These are phyloP conservation scores for Phytophthora citricola DNA, from an alignment of 352 stramenopile genomes.

Conservation along the genomic window DNA sequence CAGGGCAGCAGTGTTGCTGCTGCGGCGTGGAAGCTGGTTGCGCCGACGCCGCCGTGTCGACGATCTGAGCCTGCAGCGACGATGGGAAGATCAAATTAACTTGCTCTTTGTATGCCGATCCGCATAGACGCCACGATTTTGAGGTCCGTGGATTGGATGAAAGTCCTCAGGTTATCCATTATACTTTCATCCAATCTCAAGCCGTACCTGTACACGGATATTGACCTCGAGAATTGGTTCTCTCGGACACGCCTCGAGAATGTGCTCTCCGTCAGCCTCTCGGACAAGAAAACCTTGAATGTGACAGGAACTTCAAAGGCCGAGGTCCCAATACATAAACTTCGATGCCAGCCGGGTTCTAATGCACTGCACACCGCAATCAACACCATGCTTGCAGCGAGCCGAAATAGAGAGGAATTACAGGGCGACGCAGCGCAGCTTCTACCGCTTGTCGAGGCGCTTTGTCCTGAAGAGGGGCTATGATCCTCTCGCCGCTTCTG, in stretches of 20 bases:
- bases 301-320: too few species aligned
- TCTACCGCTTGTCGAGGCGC: slow-evolving; percentile 41
- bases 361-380: slow-evolving; percentile 31
- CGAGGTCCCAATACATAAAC: slow-evolving; percentile 13
- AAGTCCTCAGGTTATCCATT: slow-evolving; percentile 25
- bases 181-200: slow-evolving; percentile 22
- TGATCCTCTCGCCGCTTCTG: slow-evolving; percentile 30
- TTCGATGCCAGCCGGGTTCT: slow-evolving; percentile 26
- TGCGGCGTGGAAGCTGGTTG: too few species aligned
- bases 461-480: slow-evolving; percentile 29
- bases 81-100: slow-evolving; percentile 32
- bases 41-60: background rate
- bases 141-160: slow-evolving; percentile 14
- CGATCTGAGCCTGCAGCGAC: slow-evolving; percentile 6
- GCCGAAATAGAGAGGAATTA: slow-evolving; percentile 24
- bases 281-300: too few species aligned
- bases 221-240: too few species aligned
- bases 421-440: slow-evolving; percentile 35
- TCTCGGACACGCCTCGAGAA: too few species aligned
- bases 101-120: slow-evolving; percentile 15
- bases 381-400: slow-evolving; percentile 27
- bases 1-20: too few species aligned
- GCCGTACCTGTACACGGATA: too few species aligned
- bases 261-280: too few species aligned
- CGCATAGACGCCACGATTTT: slow-evolving; percentile 17